Conservation (phyloP, 2,329 filamentous ascomycete genomes). For the Fusarium ambrosium region DNA sequence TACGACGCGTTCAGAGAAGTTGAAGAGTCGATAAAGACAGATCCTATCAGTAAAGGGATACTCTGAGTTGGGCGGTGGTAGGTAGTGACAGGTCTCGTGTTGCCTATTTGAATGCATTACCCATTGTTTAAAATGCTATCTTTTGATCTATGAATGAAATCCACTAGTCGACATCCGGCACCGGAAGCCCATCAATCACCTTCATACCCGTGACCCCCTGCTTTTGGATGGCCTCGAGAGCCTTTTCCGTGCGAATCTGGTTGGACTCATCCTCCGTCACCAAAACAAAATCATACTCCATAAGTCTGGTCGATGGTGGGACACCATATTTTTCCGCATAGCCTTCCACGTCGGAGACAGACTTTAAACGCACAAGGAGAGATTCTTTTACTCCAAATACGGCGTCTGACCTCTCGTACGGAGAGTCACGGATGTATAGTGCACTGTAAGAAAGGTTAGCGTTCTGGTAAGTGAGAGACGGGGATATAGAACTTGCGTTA, state of each 20-base stretch:
- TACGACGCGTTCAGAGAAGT: background rate
- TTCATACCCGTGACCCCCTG: slow-evolving; percentile 15
- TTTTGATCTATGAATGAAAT: too few relatives aligned
- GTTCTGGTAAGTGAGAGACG: slow-evolving; percentile 56
- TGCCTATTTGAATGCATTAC: background rate
- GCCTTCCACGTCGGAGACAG: slow-evolving; percentile 16
- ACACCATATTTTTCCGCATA: slow-evolving; percentile 20
- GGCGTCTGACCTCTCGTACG: slow-evolving; percentile 85
- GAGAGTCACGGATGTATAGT: slow-evolving; percentile 81
- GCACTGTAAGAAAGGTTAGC: slow-evolving; percentile 54
- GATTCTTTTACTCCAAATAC: slow-evolving; percentile 88
- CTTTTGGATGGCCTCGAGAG: slow-evolving; percentile 26
- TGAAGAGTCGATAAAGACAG: background rate
- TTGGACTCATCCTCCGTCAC: slow-evolving; percentile 19
- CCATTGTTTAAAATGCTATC: background rate
- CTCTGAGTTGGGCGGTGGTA: background rate
- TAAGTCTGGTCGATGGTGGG: background rate
- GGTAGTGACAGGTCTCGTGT: background rate
- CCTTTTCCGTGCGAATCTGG: slow-evolving; percentile 22
- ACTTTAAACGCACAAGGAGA: slow-evolving; percentile 74
- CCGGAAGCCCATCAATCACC: background rate
- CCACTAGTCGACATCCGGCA: background rate
- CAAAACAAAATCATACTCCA: slow-evolving; percentile 28
- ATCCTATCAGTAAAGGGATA: background rate
- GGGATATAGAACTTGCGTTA: slow-evolving; percentile 13